phyloP scores from a whole-genome alignment of 2,329 filamentous ascomycete species.

The Cercospora sp. region DNA sequence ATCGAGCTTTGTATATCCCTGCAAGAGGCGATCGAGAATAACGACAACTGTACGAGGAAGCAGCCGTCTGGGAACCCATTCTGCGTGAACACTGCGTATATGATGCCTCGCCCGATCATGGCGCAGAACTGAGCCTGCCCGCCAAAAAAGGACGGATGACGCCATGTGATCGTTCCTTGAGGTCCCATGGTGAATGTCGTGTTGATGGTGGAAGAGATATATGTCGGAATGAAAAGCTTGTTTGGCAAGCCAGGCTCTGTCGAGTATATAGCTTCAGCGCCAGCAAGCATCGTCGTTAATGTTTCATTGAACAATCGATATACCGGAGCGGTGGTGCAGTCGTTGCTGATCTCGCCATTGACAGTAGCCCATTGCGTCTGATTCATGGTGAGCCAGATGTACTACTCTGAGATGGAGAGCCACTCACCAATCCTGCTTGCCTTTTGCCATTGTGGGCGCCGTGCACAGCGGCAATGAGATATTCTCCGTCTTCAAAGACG shows the following conservation, averaged over 20 bases:
- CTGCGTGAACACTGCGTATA: conserved; percentile 13
- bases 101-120: not conserved
- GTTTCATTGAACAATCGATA: conserved; percentile 11
- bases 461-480: not conserved
- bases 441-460: not conserved
- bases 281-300: not conserved
- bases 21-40: conserved; percentile 11
- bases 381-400: not conserved
- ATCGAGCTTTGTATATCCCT: not conserved
- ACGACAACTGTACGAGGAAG: not conserved
- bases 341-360: conserved; percentile 6
- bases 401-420: not conserved
- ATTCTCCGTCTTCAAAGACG: not conserved
- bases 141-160: conserved; percentile 4
- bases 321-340: conserved; percentile 10
- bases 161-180: conserved; percentile 11
- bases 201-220: not conserved
- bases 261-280: conserved; percentile 11
- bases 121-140: conserved; percentile 17
- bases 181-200: conserved; percentile 5
- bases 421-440: not conserved
- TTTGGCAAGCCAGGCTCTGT: conserved; percentile 7
- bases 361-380: not conserved
- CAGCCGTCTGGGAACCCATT: not conserved
- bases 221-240: conserved; percentile 7